Evolutionary conservation across 495 filamentous ascomycete species (phyloP).

Genomic region (Clavariopsis aquatica): DNA sequence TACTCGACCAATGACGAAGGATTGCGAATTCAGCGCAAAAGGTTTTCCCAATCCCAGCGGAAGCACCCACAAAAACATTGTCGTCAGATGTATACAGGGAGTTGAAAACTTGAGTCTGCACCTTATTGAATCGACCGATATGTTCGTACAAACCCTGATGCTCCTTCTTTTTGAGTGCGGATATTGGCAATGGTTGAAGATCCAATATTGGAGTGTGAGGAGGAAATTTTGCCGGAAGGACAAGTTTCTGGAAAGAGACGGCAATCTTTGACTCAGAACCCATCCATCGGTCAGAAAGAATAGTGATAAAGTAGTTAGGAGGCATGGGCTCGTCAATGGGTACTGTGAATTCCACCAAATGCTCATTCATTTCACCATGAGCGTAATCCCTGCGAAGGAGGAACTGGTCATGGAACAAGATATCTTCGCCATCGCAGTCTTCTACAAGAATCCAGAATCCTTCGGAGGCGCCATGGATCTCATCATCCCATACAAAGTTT

Average conservation of each 20-base stretch:
- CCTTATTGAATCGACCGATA: conserved; percentile 91
- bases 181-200: conserved; percentile 83
- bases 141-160: conserved; percentile 79
- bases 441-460: conserved; percentile 97
- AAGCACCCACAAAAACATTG: conserved; percentile 86
- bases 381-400: conserved; percentile 86
- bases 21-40: conserved; percentile 94
- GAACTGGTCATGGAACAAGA: conserved; percentile 94
- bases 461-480: conserved; percentile 81
- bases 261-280: conserved; percentile 92
- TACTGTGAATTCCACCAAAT: conserved; percentile 96
- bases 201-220: conserved; percentile 88
- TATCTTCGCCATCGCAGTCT: conserved; percentile 95
- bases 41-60: conserved; percentile 93
- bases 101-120: conserved; percentile 97
- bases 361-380: conserved; percentile 77
- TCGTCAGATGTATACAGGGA: conserved; percentile 86
- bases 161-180: conserved; percentile 83
- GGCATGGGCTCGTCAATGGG: conserved; percentile 97
- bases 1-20: conserved; percentile 79
- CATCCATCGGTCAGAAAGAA: conserved; percentile 97
- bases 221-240: conserved; percentile 93
- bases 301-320: conserved; percentile 94
- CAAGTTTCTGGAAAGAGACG: conserved; percentile 90
- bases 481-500: conserved; percentile 94